These are phyloP conservation scores for Aspergillus bombycis DNA, from an alignment of 2,329 filamentous ascomycete species.

Conservation along the genomic window DNA sequence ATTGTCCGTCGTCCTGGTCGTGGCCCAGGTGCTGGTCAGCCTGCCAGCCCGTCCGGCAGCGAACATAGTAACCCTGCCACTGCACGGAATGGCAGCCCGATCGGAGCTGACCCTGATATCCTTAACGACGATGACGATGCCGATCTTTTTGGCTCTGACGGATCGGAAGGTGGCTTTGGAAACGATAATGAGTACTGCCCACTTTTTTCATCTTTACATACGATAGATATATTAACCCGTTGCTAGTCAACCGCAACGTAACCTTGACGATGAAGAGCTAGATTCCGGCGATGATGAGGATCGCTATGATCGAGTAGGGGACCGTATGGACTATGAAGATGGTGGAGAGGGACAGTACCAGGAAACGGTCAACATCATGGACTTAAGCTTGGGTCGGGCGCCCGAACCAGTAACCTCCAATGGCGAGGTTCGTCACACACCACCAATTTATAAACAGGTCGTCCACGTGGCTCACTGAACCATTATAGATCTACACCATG, in stretches of 20 bases:
- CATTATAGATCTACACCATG: conserved; percentile 59
- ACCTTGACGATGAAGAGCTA: conserved; percentile 63
- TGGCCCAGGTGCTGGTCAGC: conserved; percentile 25
- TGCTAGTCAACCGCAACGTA: conserved; percentile 43
- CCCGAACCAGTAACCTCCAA: conserved; percentile 56
- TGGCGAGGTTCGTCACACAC: conserved; percentile 37
- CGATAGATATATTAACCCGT: conserved; percentile 18
- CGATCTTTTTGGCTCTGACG: conserved; percentile 52
- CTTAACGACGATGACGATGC: conserved; percentile 42
- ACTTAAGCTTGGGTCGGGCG: conserved; percentile 60
- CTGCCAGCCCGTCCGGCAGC: conserved; percentile 24
- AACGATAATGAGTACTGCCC: conserved; percentile 35
- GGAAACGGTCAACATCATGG: conserved; percentile 56
- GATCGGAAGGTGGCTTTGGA: conserved; percentile 45
- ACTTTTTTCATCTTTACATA: not conserved
- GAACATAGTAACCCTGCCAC: conserved; percentile 24
- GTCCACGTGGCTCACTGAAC: conserved; percentile 3
- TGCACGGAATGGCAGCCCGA: conserved; percentile 27
- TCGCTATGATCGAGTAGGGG: conserved; percentile 55
- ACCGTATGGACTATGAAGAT: conserved; percentile 49
- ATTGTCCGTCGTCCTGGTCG: conserved; percentile 40
- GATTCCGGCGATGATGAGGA: conserved; percentile 66
- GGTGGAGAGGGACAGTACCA: conserved; percentile 45
- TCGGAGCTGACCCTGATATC: conserved; percentile 32
- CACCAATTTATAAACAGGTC: too few relatives aligned